Evolutionary conservation across 2,329 filamentous ascomycete species (phyloP).

Genomic region (Emericellopsis cladophorae): DNA sequence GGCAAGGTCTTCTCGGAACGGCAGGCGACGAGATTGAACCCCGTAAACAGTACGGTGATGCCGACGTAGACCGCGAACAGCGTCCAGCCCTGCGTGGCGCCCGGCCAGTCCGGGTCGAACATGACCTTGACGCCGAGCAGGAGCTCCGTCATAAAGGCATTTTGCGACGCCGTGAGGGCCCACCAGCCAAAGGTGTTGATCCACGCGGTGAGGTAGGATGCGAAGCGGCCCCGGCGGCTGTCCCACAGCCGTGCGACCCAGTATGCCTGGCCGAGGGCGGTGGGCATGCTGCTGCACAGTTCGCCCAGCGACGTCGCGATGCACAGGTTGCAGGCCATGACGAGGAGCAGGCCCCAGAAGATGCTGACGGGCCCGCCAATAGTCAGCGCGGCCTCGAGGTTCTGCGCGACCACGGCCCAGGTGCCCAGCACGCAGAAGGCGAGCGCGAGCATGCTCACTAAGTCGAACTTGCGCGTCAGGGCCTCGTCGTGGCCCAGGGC

Average conservation of each 20-base stretch:
- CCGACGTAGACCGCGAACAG: conserved; percentile 34
- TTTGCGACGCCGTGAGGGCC: conserved; percentile 33
- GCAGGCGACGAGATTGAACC: conserved; percentile 29
- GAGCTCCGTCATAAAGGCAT: conserved; percentile 38
- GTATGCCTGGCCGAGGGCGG: conserved; percentile 37
- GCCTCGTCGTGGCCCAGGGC: conserved; percentile 11
- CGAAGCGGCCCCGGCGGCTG: conserved; percentile 25
- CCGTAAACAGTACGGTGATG: conserved; percentile 25
- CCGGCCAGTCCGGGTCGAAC: conserved; percentile 26
- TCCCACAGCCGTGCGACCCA: conserved; percentile 16
- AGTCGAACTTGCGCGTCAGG: conserved; percentile 23
- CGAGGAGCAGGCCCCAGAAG: conserved; percentile 31
- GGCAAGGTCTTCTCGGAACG: conserved; percentile 14
- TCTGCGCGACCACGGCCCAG: conserved; percentile 34
- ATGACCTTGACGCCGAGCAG: conserved; percentile 32
- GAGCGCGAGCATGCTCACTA: conserved; percentile 34
- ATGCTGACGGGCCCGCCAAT: conserved; percentile 32
- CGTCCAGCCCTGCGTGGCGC: conserved; percentile 24
- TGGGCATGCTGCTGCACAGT: conserved; percentile 36
- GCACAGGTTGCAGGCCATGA: conserved; percentile 29
- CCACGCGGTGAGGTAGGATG: conserved; percentile 37
- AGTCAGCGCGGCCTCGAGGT: conserved; percentile 22
- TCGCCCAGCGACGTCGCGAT: conserved; percentile 34
- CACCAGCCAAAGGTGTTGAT: conserved; percentile 41
- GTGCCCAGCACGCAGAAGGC: conserved; percentile 37